Evolutionary conservation across 371 early-diverging fungal species (phyloP).

Genomic region (Mucor velutinosus): DNA sequence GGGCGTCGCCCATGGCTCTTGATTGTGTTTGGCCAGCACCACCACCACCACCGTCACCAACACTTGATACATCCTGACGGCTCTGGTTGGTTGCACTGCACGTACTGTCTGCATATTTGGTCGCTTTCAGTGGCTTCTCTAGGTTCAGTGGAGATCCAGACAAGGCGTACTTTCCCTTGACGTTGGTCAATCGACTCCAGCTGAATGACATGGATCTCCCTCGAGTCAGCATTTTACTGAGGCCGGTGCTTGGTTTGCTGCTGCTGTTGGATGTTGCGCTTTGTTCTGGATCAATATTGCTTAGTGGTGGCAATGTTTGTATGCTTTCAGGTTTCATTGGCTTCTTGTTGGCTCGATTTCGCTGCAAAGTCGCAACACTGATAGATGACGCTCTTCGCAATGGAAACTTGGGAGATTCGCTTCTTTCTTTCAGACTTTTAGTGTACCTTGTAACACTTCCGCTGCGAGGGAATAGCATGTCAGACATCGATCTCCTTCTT

Average conservation of each 20-base stretch:
- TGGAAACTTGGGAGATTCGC: neutral
- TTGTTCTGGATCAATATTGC: neutral
- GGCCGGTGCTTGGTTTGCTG: neutral
- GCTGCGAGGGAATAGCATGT: neutral
- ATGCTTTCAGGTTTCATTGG: neutral
- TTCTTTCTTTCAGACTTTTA: neutral
- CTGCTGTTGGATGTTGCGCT: neutral
- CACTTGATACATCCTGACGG: neutral
- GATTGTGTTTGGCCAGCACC: neutral
- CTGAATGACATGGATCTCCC: slow-evolving; percentile 12
- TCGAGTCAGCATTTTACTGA: neutral
- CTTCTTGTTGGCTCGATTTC: neutral
- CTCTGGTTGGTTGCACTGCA: neutral
- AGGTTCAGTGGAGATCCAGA: neutral
- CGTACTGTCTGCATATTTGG: neutral
- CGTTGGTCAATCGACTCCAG: neutral
- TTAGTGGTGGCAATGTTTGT: neutral
- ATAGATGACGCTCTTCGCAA: slow-evolving; percentile 8
- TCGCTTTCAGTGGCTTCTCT: neutral
- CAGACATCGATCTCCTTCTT: neutral
- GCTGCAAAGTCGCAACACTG: slow-evolving; percentile 5
- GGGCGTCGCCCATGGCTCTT: neutral
- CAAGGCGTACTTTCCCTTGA: neutral
- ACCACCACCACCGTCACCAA: neutral
- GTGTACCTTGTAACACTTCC: neutral